Base-by-base conservation (phyloP, 257 asterid genomes). In the Mitragyna speciosa region DNA sequence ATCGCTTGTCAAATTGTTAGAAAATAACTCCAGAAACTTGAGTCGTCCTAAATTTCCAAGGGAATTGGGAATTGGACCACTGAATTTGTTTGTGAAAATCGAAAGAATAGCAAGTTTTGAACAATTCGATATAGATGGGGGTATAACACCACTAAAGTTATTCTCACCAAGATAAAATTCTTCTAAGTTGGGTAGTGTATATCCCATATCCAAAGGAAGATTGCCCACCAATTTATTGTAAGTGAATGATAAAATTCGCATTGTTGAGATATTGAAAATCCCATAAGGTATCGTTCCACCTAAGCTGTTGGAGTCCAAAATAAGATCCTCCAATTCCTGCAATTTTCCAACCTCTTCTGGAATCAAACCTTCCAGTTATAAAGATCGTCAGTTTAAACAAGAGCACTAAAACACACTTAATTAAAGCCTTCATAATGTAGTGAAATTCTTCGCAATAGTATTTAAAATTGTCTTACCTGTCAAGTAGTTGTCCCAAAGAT, bases 271-370 rank as follows among this genome's bases (percentile, higher is more conserved):
- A 51, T 88, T 84, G 72, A 70, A 75, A 28, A 80, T 48, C 5
- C 59, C 41, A 12, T 2, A 0, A 19, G 87, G 87, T 0, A 86
- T 51, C 4, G 33, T 15, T 36, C 87, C 87, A 3, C 72, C 52
- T 49, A 86, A 48, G 48, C 31, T 73, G 41, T 83, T 83, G 0
- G 5, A 17, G 0, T 69, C 51, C 72, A 88, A 72, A 48, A 20
- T 4, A 16, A 85, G 66, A 14, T 11, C n/a, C 52, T 81, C 76
- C 79, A 87, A 22, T 20, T 48, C 66, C 19, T 47, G 24, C 67
- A 87, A 83, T 17, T 83, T 70, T 67, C 84, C 86, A 0, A 77
- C 12, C 67, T 81, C 82, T 26, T 28, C 3, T 26, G 89, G 86
- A 39, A 85, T 79, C 36, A 11, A 65, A 39, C 89, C 86, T 82